A percentile compares a stretch with the other conserved stretches of the same genome.
Conservation (phyloP, 176 grass and related monocot genomes). For the Zea mays region DNA sequence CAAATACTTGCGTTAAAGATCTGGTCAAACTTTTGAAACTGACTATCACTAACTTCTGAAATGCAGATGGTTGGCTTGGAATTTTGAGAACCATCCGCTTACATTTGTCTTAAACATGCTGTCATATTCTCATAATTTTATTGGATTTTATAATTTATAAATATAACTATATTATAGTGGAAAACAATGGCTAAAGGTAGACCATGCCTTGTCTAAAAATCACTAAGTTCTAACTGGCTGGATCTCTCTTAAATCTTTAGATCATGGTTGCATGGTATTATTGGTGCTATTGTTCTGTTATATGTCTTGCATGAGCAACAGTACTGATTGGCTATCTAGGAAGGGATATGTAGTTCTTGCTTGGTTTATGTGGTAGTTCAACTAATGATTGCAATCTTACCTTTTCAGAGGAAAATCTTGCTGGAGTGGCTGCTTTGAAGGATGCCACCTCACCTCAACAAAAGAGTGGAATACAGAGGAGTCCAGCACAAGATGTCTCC, state of each 20-base stretch:
- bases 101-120: background rate
- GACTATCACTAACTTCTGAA: background rate
- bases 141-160: background rate
- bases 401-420: conserved; percentile 58
- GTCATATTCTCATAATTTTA: background rate
- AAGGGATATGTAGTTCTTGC: background rate
- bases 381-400: background rate
- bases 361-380: background rate
- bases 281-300: background rate
- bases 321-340: background rate
- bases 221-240: background rate
- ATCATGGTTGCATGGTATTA: conserved; percentile 4
- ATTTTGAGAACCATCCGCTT: background rate
- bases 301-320: background rate
- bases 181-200: background rate
- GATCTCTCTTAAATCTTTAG: background rate
- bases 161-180: background rate
- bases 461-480: conserved; percentile 49
- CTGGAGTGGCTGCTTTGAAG: conserved; percentile 42
- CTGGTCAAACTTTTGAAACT: background rate
- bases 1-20: background rate
- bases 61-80: background rate
- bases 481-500: conserved; percentile 48
- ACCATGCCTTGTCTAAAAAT: background rate
- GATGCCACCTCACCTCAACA: conserved; percentile 49